Base-by-base conservation (phyloP, 2,329 filamentous ascomycete genomes). In the Tolypocladium nubicola region DNA sequence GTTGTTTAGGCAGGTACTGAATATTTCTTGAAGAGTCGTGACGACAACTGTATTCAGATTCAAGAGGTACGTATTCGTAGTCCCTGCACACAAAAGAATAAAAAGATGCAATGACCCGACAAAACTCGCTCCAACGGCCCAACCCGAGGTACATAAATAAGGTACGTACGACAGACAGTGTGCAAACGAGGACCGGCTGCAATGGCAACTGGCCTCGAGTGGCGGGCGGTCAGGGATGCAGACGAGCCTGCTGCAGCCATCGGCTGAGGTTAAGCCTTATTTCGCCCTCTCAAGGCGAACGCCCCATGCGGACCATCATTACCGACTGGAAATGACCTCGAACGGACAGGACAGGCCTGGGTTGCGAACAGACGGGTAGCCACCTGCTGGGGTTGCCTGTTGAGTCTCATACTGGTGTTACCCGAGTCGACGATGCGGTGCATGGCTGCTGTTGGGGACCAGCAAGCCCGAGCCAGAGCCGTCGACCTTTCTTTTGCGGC, bases 281-380 rank as follows among this genome's bases (percentile, higher is more conserved):
- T 4, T 54, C 23, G 21, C 52, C 16, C 23, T 54, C 38, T 16
- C 39, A 35, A 38, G 23, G 35, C 26, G 26, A 30, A 30, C 6
- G 26, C 26, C 47, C 47, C 47, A 33, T 30, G 10, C 23, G 45
- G 14, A 53, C 37, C 16, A 43, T 21, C 39, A 43, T 30, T 21
- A 54, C 52, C 26, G 38, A n/a, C 52, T 54, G 38, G 52, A 54
- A 35, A 41, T 54, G 52, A 54, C 52, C 35, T 40, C 52, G 52
- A n/a, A 38, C 45, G 45, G 47, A 30, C 19, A 35, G 47, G 30
- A 35, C 47, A 14, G 30, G 10, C 8, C 30, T 50, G 16, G 45
- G 5, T 49, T 35, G 47, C 47, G 30, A 52, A 37, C 30, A 35
- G 33, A 13, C 30, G 30, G 47, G 47, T 35, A 14, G 47, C 30